A percentile compares a stretch with the other conserved stretches of the same genome.
Evolutionary conservation across 805 yeast species (phyloP).

Genomic region (Lachancea dasiensis): DNA sequence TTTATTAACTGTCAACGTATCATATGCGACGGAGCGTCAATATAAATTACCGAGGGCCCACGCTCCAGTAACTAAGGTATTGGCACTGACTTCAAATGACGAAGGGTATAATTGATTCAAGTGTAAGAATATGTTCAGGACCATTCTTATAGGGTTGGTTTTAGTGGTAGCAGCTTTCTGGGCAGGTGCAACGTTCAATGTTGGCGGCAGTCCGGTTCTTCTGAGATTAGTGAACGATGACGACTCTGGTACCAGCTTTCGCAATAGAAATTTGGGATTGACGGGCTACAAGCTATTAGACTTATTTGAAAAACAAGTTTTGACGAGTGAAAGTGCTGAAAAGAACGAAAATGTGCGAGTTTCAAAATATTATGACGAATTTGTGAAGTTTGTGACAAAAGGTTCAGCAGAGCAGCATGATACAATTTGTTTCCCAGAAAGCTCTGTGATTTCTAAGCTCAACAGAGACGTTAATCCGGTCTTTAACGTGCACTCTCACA

Average conservation of each 20-base stretch:
- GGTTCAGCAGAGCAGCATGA: background rate
- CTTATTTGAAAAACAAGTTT: conserved; percentile 13
- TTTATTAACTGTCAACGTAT: no score
- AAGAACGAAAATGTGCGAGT: conserved; percentile 4
- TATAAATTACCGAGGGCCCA: no score
- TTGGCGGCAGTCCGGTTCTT: conserved; percentile 2
- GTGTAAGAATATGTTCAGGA: background rate
- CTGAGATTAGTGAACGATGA: background rate
- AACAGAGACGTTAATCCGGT: conserved; percentile 24
- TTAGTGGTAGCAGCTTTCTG: conserved; percentile 1
- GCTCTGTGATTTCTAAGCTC: conserved; percentile 18
- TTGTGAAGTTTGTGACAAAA: conserved; percentile 11
- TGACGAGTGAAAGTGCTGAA: background rate
- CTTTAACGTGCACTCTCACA: conserved; percentile 52
- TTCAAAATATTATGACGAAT: conserved; percentile 17
- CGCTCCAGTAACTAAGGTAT: no score
- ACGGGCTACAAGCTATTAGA: conserved; percentile 14
- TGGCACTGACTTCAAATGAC: no score
- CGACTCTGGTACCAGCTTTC: background rate
- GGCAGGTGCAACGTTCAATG: conserved; percentile 3
- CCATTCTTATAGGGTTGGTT: background rate
- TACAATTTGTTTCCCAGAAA: conserved; percentile 13
- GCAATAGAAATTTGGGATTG: conserved; percentile 11
- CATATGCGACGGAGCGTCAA: no score
- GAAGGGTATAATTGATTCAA: no score